Evolutionary conservation across 1,284 basidiomycete genomes (phyloP).

Genomic region (Cutaneotrichosporon cutaneum): DNA sequence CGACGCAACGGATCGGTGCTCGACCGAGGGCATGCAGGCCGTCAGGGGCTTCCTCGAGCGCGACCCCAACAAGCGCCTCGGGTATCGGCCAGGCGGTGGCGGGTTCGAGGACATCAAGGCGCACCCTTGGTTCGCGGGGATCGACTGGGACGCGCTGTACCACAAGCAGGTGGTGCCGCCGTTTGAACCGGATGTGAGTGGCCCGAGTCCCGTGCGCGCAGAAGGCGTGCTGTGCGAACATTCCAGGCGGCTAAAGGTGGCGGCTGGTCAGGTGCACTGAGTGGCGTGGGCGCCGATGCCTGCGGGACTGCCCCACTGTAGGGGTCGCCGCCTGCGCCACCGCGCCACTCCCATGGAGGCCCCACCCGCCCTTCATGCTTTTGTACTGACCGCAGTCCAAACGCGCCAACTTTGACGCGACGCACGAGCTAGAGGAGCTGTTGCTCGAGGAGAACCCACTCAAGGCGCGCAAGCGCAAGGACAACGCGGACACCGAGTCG

Average conservation of each 20-base stretch:
- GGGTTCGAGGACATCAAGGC: conserved; percentile 72
- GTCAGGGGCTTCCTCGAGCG: conserved; percentile 70
- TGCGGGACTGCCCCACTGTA: too few relatives aligned
- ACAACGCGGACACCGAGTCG: conserved; percentile 78
- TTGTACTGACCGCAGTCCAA: conserved; percentile 64
- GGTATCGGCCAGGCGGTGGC: conserved; percentile 74
- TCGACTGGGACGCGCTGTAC: conserved; percentile 85
- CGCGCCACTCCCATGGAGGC: too few relatives aligned
- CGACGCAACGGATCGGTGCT: conserved; percentile 47
- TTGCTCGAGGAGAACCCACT: conserved; percentile 94
- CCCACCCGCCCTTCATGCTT: not conserved
- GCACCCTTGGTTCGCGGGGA: conserved; percentile 81
- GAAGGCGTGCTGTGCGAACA: too few relatives aligned
- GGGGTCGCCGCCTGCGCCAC: too few relatives aligned
- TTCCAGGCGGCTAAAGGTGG: too few relatives aligned
- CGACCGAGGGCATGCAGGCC: conserved; percentile 50
- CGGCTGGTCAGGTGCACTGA: too few relatives aligned
- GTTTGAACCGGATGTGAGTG: conserved; percentile 76
- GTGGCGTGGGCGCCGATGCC: too few relatives aligned
- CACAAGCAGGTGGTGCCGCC: conserved; percentile 75
- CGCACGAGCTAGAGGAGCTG: conserved; percentile 94
- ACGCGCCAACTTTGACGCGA: conserved; percentile 99
- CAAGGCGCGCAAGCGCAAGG: conserved; percentile 89
- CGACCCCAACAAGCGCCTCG: conserved; percentile 75
- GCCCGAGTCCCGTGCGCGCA: too few relatives aligned